Evolutionary conservation across 2,329 filamentous ascomycete genomes (phyloP).

Genomic region (Trichoderma brevicompactum): DNA sequence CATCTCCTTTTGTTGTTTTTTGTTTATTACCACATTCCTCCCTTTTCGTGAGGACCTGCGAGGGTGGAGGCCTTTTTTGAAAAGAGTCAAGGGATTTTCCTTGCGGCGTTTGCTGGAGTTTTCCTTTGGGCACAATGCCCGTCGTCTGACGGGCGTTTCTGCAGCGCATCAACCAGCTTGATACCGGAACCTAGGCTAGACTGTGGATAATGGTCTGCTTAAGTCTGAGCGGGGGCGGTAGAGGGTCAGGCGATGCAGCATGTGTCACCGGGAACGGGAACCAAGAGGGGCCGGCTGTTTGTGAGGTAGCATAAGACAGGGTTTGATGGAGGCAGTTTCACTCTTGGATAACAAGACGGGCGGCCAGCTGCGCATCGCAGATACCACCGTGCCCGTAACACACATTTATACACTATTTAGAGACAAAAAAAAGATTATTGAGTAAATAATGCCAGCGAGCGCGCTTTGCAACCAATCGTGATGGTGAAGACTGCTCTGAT

Average conservation of each 20-base stretch:
- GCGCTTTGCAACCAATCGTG: constrained; percentile 2
- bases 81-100: constrained; percentile 16
- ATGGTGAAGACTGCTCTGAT: neutral
- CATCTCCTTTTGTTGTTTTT: constrained; percentile 14
- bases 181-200: constrained; percentile 5
- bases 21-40: constrained; percentile 19
- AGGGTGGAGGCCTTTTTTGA: constrained; percentile 24
- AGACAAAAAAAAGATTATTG: constrained; percentile 23
- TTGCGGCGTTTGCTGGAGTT: constrained; percentile 30
- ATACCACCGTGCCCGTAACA: constrained; percentile 13
- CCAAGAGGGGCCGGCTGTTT: constrained; percentile 21
- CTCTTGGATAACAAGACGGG: constrained; percentile 21
- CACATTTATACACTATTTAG: constrained; percentile 25
- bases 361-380: constrained; percentile 10
- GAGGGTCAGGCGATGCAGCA: constrained; percentile 24
- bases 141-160: constrained; percentile 17
- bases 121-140: constrained; percentile 5
- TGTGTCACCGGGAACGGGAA: constrained; percentile 21
- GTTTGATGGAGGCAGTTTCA: constrained; percentile 19
- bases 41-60: neutral
- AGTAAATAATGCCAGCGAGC: neutral
- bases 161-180: constrained; percentile 18
- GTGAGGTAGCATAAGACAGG: constrained; percentile 14
- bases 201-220: constrained; percentile 26
- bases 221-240: constrained; percentile 24